Evolutionary conservation across 257 asterid genomes (phyloP).

Genomic region (Solanum ahanhuiri): DNA sequence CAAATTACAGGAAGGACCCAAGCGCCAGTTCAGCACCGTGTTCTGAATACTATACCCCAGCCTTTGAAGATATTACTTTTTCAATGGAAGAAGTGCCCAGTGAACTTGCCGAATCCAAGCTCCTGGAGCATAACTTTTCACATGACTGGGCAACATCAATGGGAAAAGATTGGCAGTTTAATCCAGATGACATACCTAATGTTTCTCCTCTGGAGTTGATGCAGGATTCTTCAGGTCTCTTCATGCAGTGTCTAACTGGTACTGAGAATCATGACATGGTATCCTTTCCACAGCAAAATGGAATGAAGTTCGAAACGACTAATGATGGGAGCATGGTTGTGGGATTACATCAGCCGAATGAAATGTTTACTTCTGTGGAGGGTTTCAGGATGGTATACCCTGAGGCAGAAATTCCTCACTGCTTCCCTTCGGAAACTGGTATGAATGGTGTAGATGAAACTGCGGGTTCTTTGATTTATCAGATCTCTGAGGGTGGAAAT

Average conservation of each 20-base stretch:
- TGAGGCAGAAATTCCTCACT: conserved; percentile 28
- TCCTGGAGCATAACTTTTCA: conserved; percentile 40
- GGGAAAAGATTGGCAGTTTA: conserved; percentile 53
- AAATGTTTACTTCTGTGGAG: conserved; percentile 23
- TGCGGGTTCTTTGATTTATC: conserved; percentile 25
- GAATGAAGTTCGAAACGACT: conserved; percentile 16
- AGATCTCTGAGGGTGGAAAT: conserved; percentile 37
- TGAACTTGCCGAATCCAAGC: conserved; percentile 30
- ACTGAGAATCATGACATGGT: conserved; percentile 19
- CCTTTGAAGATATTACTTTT: conserved; percentile 32
- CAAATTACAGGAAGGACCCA: conserved; percentile 11
- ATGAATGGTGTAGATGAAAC: conserved; percentile 21
- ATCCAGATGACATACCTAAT: conserved; percentile 51
- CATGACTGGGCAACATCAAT: conserved; percentile 48
- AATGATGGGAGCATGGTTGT: conserved; percentile 28
- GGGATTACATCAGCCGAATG: conserved; percentile 31
- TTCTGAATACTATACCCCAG: conserved; percentile 33
- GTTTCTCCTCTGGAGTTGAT: conserved; percentile 41
- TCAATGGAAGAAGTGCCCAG: conserved; percentile 34
- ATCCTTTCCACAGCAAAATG: conserved; percentile 28
- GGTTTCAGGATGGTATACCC: conserved; percentile 18
- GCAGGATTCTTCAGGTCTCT: conserved; percentile 26
- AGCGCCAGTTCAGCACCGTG: conserved; percentile 16
- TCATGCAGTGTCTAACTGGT: conserved; percentile 31
- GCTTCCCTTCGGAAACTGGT: conserved; percentile 27